Base-by-base conservation (phyloP, 768 basidiomycete genomes). In the Pulveroboletus sp. region DNA sequence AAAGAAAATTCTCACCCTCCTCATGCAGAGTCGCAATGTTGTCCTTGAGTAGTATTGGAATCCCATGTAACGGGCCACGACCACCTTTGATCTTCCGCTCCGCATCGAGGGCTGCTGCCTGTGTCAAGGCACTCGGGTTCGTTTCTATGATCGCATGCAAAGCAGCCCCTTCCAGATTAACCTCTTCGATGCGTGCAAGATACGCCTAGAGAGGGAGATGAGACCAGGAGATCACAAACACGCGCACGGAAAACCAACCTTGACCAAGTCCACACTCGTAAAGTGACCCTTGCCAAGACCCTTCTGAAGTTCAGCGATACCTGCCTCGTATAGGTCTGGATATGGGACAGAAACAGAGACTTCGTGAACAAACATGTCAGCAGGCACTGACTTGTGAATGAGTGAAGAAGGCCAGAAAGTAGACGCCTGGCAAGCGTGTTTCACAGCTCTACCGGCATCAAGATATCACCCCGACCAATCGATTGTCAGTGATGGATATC, bases 271-370 rank as follows among this genome's bases (percentile, higher is more conserved):
- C 12, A 81, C 78, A 50, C 83, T 84, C 0, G 80, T 74, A 53
- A 84, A 84, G 29, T 69, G 68, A 4, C 77, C 71, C 6, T 69
- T 69, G 34, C 75, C 67, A 7, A 84, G 67, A 6, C 84, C 81
- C 2, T 63, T 66, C 54, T 81, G 81, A 11, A 85, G 69, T 45
- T 83, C 81, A 0, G 68, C 38, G 19, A 85, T 70, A 0, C 80
- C 77, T 0, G 79, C 82, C 59, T 85, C 81, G 50, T 84, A 85
- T 6, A 85, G 67, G 60, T 84, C 82, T 1, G 83, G 82, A 21
- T 72, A 66, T 16, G 16, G n/a, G 4, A n/a, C 10, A 24, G 36
- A 25, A n/a, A 45, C 38, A 29, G 49, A 16, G 3, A 24, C n/a
- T 25, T 41, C 23, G 14, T 40, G 33, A 29, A 27, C 13, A 33